phyloP scores from a whole-genome alignment of 768 basidiomycete species.

The Amanita polypyramis region DNA sequence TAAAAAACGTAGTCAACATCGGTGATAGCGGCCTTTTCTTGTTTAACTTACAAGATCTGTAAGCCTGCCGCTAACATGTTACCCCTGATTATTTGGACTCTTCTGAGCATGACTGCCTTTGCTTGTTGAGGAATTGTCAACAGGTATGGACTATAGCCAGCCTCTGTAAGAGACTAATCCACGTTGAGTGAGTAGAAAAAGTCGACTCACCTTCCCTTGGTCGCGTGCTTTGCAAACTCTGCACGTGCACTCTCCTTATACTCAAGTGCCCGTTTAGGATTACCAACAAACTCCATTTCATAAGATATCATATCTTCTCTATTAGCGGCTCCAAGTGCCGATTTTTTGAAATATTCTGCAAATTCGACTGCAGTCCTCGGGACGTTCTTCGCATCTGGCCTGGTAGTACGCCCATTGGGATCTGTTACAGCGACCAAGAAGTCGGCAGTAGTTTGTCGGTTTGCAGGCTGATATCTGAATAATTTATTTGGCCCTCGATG shows the following conservation, averaged over 20 bases:
- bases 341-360: constrained; percentile 20
- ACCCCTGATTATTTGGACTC: constrained; percentile 30
- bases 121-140: constrained; percentile 33
- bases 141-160: constrained; percentile 23
- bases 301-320: constrained; percentile 36
- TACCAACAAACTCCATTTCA: constrained; percentile 31
- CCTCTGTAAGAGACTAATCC: neutral
- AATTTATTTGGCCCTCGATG: neutral
- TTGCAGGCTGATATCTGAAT: constrained; percentile 33
- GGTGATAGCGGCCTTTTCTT: constrained; percentile 14
- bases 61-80: constrained; percentile 19
- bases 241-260: constrained; percentile 37
- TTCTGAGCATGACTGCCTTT: constrained; percentile 28
- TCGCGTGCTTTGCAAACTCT: constrained; percentile 38
- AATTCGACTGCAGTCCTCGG: constrained; percentile 40
- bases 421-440: constrained; percentile 55
- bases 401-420: constrained; percentile 38
- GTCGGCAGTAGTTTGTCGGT: constrained; percentile 56
- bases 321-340: constrained; percentile 16
- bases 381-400: constrained; percentile 16
- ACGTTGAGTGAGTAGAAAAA: constrained; percentile 3
- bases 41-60: constrained; percentile 15
- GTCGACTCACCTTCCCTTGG: constrained; percentile 8
- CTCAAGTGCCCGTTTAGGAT: constrained; percentile 20
- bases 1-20: constrained; percentile 20